Evolutionary conservation across 208 protist species (phyloP), one percentile per base, ranked within the genome.

Genomic region (Wallacemonas sp.): DNA sequence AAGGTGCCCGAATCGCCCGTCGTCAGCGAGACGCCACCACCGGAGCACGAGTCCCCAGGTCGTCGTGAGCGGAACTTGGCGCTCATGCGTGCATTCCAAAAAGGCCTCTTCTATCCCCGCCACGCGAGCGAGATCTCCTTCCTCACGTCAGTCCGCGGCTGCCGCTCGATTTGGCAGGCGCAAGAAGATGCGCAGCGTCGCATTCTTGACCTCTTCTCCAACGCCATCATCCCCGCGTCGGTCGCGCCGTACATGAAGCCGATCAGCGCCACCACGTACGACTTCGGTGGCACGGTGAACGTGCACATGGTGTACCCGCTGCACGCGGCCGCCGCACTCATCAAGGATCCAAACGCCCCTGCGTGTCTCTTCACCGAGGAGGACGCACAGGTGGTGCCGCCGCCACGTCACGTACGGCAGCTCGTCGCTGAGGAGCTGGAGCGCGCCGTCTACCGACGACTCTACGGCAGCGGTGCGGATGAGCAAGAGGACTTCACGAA

Each of bases 211-310:
- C 66, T 76, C 9, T 68, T 85, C 19, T 61, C 74, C 1, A 67
- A 63, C 56, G 70, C 74, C 1, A 81, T 76, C 1, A 69, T 76
- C 29, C 79, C 79, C 26, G 67, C 70, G n/a, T 74, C 74, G 8
- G 69, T 72, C 11, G 70, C 70, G n/a, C 70, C 68, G 58, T 81
- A 81, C 29, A 85, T 81, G 74, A 62, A 69, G 38, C 79, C 79
- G 26, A 55, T 85, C 23, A 72, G 76, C 29, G 36, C 68, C 27
- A 36, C 46, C 64, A 56, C 47, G 17, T 85, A 78, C 71, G 79
- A 85, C 71, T 85, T 81, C 65, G 79, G 79, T 27, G 79, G 79
- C 23, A 72, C 79, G 1, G 55, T 77, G 17, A 52, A 68, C 6
- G 38, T 85, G 43, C 68, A 81, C 38, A 52, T 72, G 49, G 6